Base-by-base conservation (phyloP, 169 alveolate genomes). In the Plasmodium ovale region DNA sequence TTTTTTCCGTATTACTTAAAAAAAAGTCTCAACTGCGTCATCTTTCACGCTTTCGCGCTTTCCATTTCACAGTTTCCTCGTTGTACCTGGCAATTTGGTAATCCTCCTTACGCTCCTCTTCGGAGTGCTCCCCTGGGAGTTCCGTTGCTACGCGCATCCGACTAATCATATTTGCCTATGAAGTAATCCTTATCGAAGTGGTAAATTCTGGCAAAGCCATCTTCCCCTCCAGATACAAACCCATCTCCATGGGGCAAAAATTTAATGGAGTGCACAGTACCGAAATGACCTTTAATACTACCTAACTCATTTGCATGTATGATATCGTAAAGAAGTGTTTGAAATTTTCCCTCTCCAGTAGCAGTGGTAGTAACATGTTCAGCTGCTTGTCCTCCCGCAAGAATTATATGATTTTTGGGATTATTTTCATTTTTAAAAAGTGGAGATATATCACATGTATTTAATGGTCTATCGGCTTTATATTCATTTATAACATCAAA, bases 201-300 rank as follows among this genome's bases (percentile, higher is more conserved):
- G 88, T 97, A 97, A 16, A 97, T 92, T 84, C 99, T 95, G 16
- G 97, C 98, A 92, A 94, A 94, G 19, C 99, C 99, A 88, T 98
- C 99, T 93, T 98, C 99, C 33, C 98, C 98, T 0, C 99, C 99
- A 51, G 98, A 95, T 33, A 97, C 98, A 89, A 96, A 97, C 33
- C 97, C 96, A 74, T 90, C 89, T 21, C 99, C 99, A 87, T 96
- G 98, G 1, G 99, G 97, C 54, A 95, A 89, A 87, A 96, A 94
- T 25, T 96, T 97, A 35, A 98, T 84, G 37, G 99, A 93, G 93
- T 98, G 97, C 62, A 98, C 97, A 12, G 99, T 98, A 51, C 99
- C 99, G 92, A 98, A 97, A 94, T 97, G 99, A 9, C 99, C 99
- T 90, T 94, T 95, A 77, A 97, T 93, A 56, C 97, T 96, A 9